Base-by-base conservation (phyloP, 2,329 filamentous ascomycete species). In the Trichophyton rubrum region DNA sequence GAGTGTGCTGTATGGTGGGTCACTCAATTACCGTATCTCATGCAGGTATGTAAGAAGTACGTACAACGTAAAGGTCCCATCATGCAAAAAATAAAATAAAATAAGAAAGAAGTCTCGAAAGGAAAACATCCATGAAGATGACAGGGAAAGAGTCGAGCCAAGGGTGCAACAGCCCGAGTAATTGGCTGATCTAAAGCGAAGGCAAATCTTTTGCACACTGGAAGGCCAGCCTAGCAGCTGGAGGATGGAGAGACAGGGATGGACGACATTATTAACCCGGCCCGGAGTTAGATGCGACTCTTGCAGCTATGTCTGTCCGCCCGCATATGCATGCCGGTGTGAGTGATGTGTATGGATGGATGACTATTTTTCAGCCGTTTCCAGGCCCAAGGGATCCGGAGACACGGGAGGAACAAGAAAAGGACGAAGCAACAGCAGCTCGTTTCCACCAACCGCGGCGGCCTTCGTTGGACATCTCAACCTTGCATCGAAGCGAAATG, bases 221-320 rank as follows among this genome's bases (percentile, higher is more conserved):
- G 55, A 11, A 41, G 33, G 55, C 33, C 27, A 57, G 55, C 55
- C 55, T 41, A 40, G 13, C 30, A 57, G 33, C 15, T 57, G 55
- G 55, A 57, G 55, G 55, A 57, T 57, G 27, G 27, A 22, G 30
- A n/a, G 55, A 57, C 55, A 57, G 55, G 55, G 55, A 57, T 57
- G n/a, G 55, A 17, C 6, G 30, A 11, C 15, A 41, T 38, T 35
- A 41, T 38, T 35, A 57, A 22, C 33, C 55, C 55, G 55, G 55
- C 17, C 55, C 55, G 55, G 55, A 57, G 33, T 11, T 5, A 38
- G 27, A 30, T 41, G 55, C 38, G 55, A 57, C 33, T 57, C 33
- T 57, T n/a, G 33, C 30, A n/a, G 38, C 33, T 43, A 17, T 43
- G 6, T 38, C n/a, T 33, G 27, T 24, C 33, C 11, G 33, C 9